These are phyloP conservation scores for Naegleria fowleri DNA, from an alignment of 208 protist genomes.

Conservation along the genomic window DNA sequence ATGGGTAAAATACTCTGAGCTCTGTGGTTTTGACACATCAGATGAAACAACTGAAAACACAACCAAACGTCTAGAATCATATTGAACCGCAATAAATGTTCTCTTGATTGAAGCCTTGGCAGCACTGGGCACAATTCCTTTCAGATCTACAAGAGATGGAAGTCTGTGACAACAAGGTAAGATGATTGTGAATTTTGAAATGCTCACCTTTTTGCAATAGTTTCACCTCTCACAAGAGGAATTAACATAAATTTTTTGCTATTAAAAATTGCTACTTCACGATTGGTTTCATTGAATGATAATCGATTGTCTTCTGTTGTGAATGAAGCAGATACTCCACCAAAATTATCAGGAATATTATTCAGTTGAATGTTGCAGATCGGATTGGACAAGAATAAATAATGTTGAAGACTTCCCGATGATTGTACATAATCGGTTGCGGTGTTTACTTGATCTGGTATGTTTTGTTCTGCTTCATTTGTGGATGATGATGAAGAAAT, in stretches of 20 bases:
- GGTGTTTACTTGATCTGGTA: too few relatives aligned
- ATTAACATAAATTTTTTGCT: neutral
- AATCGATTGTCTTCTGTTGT: neutral
- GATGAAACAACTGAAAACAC: neutral
- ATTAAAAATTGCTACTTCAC: neutral
- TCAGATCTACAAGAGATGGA: neutral
- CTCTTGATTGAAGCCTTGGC: neutral
- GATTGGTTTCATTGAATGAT: neutral
- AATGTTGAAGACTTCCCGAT: neutral
- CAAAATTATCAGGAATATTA: neutral
- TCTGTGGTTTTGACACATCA: neutral
- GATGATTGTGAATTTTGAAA: neutral
- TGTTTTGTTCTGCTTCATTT: too few relatives aligned
- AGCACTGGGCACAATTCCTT: neutral
- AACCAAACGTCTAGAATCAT: neutral
- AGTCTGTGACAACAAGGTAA: neutral
- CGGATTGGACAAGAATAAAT: neutral
- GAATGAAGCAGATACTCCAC: neutral
- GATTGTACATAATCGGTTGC: too few relatives aligned
- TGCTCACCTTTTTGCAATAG: neutral
- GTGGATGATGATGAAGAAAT: too few relatives aligned
- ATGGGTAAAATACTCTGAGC: neutral
- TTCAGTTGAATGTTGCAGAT: neutral
- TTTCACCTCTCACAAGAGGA: neutral
- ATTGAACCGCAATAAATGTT: neutral